Percentiles rank a stretch among this genome's conserved stretches.
phyloP scores from a whole-genome alignment of 108 stramenopile species.

The Chaetoceros muelleri region DNA sequence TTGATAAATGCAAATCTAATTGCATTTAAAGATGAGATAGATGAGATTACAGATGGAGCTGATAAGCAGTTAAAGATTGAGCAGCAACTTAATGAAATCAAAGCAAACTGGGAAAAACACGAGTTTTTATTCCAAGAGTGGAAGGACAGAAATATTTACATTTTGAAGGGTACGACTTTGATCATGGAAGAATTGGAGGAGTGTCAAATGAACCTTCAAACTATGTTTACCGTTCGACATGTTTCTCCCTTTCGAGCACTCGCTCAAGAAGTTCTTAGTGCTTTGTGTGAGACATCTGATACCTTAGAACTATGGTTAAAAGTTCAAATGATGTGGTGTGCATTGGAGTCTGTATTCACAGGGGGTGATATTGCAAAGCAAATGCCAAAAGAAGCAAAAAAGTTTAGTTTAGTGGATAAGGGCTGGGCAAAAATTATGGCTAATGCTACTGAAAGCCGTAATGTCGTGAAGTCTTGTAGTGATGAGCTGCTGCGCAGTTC shows the following conservation, averaged over 20 bases:
- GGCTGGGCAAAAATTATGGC: conserved; percentile 83
- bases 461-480: conserved; percentile 68
- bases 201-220: conserved; percentile 80
- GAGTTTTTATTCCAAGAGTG: conserved; percentile 72
- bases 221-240: conserved; percentile 83
- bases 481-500: conserved; percentile 57
- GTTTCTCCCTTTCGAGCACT: conserved; percentile 69
- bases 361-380: conserved; percentile 91
- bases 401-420: conserved; percentile 88
- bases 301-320: conserved; percentile 87
- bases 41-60: conserved; percentile 84
- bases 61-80: conserved; percentile 86
- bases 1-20: conserved; percentile 48
- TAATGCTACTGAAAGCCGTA: conserved; percentile 63
- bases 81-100: conserved; percentile 61
- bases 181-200: conserved; percentile 90
- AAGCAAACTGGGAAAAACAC: conserved; percentile 48
- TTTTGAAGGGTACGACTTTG: conserved; percentile 63
- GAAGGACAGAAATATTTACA: conserved; percentile 70
- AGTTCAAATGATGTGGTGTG: conserved; percentile 90
- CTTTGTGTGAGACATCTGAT: conserved; percentile 78
- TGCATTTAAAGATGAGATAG: conserved; percentile 50
- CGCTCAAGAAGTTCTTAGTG: conserved; percentile 63
- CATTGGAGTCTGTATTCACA: conserved; percentile 83
- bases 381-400: conserved; percentile 84